Evolutionary conservation across 1,284 basidiomycete species (phyloP), one percentile per base, ranked within the genome.

Genomic region (Calocybe gambosa): DNA sequence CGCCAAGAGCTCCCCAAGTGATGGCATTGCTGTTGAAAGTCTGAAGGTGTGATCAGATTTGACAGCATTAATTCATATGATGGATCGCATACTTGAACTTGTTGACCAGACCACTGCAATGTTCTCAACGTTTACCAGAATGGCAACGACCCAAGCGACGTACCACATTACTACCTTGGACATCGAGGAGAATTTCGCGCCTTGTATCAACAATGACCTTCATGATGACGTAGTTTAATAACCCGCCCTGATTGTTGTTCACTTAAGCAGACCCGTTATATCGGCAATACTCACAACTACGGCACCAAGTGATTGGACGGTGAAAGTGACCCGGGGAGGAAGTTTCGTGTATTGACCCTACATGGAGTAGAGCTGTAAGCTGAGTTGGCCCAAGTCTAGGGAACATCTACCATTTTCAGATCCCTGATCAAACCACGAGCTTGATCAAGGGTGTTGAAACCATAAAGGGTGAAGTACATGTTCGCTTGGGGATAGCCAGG

Each of bases 271-370:
- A n/a, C n/a, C 35, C 10, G 9, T 12, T 20, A 4, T 8, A 31
- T 8, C 13, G 29, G 6, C 29, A 12, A 13, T 5, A 54, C 70
- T 56, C 46, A 75, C 77, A 55, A 77, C 69, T 37, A 80, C 55
- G 4, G 79, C 73, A 5, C 78, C 79, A 15, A 74, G 43, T 29
- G 71, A 64, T 58, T 85, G 82, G 31, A 78, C 75, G 5, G 67
- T 63, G 59, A 85, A 82, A 1, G 80, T 82, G 1, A 73, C 71
- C 0, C 75, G 68, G 13, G 82, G 82, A 15, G 81, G 76, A 39
- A 85, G 67, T 62, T 85, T 85, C 53, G 77, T 77, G 62, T 84
- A 80, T 58, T 78, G 76, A 10, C 74, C 74, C 67, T 68, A 12
- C 23, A 19, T 16, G 2, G 8, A 20, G 2, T 13, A 8, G 15